Base-by-base conservation (phyloP, 2,329 filamentous ascomycete genomes). In the Tricladium varicosporioides region DNA sequence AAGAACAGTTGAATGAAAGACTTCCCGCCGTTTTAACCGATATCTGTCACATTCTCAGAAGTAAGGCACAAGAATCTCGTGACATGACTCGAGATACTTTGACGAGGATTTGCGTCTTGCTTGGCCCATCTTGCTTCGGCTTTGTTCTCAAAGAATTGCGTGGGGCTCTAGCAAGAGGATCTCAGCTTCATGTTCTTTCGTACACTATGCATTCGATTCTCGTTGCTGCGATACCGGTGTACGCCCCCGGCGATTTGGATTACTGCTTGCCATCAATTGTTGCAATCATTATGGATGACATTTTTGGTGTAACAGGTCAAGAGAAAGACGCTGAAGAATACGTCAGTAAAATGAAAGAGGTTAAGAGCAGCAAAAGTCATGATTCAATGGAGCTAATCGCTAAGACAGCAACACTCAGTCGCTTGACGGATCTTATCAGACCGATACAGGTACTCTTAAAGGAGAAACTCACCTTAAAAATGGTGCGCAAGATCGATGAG, bases 281-380 rank as follows among this genome's bases (percentile, higher is more conserved):
- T 47, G 81, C 84, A 1, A 84, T 99, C 45, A 87, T 97, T 62
- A 94, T 99, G 90, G 94, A 99, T 68, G 95, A 99, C 70, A 94
- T 95, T 11, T 99, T 99, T 69, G 95, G 95, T 31, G 84, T 86
- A 5, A 88, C 89, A 33, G 94, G 94, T 1, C 89, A 96, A 74
- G 93, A 99, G 70, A 99, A 99, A 73, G 94, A 99, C 67, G 93
- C 93, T 0, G 92, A 97, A 66, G 94, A 92, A 53, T 99, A 99
- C 71, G 87, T 88, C 55, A 96, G 86, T 70, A 89, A 93, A 73
- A 97, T 95, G 87, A 96, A 95, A 73, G 94, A 99, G 74, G 88
- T 99, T 56, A 97, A 96, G 77, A 94, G 90, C 73, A 97, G 90
- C 78, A 99, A 97, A 78, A 97, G 92, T 70, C 96, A 92, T 68